Percentiles rank a stretch among this genome's conserved stretches.
These are phyloP conservation scores for Schoenoplectus tabernaemontani DNA, from an alignment of 202 grass and related monocot genomes.

Conservation along the genomic window DNA sequence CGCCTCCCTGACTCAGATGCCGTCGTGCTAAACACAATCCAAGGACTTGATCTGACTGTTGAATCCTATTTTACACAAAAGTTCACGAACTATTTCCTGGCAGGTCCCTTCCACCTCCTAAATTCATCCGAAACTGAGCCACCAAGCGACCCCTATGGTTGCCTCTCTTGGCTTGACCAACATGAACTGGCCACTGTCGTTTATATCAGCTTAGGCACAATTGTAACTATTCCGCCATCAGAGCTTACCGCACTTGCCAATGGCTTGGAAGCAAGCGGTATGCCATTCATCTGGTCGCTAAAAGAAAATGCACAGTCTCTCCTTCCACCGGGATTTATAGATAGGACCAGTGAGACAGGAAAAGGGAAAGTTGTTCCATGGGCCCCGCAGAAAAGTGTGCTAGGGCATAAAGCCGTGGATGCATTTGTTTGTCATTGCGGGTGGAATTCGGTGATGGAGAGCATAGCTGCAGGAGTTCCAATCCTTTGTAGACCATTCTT, in stretches of 20 bases:
- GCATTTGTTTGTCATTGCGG: conserved; percentile 61
- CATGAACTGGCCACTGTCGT: conserved; percentile 23
- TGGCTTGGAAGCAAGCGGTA: conserved; percentile 34
- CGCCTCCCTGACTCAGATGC: conserved; percentile 17
- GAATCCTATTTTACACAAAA: conserved; percentile 11
- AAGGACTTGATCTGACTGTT: conserved; percentile 26
- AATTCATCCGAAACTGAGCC: not conserved
- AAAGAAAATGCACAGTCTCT: conserved; percentile 33
- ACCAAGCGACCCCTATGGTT: conserved; percentile 30
- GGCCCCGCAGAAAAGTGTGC: conserved; percentile 53
- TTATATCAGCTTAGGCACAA: conserved; percentile 65
- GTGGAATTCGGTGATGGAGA: conserved; percentile 22
- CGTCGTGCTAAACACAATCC: conserved; percentile 49
- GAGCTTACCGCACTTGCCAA: conserved; percentile 32
- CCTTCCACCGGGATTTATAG: conserved; percentile 52
- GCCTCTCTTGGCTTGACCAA: conserved; percentile 58
- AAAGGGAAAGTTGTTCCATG: conserved; percentile 40
- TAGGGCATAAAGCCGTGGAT: conserved; percentile 48
- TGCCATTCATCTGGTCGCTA: conserved; percentile 58
- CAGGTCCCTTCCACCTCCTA: conserved; percentile 69
- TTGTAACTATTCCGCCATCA: conserved; percentile 11
- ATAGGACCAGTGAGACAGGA: not conserved
- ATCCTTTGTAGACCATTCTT: conserved; percentile 16
- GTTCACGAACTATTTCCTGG: conserved; percentile 26
- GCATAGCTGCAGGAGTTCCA: not conserved